Conservation (phyloP, 306 rosid species). For the Albizia julibrissin region DNA sequence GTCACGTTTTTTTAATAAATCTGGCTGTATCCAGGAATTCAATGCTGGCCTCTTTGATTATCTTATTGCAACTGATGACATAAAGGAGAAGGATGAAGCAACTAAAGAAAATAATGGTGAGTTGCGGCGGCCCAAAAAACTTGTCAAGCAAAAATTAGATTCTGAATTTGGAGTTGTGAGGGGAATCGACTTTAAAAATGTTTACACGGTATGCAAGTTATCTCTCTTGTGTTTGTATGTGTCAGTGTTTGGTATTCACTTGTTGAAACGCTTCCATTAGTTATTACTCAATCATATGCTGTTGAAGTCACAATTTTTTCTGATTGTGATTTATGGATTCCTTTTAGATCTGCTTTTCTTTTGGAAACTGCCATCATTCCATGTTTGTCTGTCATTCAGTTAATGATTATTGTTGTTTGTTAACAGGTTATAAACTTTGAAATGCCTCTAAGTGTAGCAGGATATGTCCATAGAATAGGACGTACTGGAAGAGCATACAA, state of each 20-base stretch:
- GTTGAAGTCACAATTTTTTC: background rate
- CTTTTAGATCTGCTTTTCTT: slow-evolving; percentile 15
- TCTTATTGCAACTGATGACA: slow-evolving; percentile 84
- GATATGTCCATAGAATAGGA: slow-evolving; percentile 91
- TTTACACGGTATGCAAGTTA: slow-evolving; percentile 70
- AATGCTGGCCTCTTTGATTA: slow-evolving; percentile 98
- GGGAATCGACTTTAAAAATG: slow-evolving; percentile 94
- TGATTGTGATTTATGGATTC: slow-evolving; percentile 20
- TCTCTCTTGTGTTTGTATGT: slow-evolving; percentile 12
- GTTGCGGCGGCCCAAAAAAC: slow-evolving; percentile 49
- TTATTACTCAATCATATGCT: slow-evolving; percentile 1
- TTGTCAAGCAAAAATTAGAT: slow-evolving; percentile 61
- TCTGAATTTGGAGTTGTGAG: slow-evolving; percentile 97
- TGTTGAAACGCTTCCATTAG: slow-evolving; percentile 5
- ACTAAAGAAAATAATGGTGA: slow-evolving; percentile 47
- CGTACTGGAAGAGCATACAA: slow-evolving; percentile 96
- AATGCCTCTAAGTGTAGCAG: slow-evolving; percentile 76
- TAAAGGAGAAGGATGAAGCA: slow-evolving; percentile 69
- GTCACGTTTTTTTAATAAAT: slow-evolving; percentile 22
- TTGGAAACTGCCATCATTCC: slow-evolving; percentile 7
- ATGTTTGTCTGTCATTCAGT: slow-evolving; percentile 17
- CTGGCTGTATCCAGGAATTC: slow-evolving; percentile 80
- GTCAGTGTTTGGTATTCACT: background rate
- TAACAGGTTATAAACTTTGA: slow-evolving; percentile 89
- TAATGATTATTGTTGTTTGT: slow-evolving; percentile 20